phyloP scores from a whole-genome alignment of 495 filamentous ascomycete genomes.

The Hypoxylon lienhwacheense region DNA sequence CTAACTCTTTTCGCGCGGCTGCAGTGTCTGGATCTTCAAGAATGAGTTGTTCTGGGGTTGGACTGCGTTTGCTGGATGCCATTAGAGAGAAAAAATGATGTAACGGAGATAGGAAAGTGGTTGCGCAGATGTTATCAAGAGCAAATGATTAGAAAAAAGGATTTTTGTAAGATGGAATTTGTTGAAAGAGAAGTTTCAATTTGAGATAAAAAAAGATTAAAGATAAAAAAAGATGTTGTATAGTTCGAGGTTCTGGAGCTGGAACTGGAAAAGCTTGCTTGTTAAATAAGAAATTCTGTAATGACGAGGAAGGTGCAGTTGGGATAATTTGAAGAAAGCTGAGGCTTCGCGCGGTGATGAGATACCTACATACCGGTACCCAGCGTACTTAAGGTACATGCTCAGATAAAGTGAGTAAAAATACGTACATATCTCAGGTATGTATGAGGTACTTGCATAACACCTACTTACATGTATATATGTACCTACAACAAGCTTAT shows the following conservation, averaged over 20 bases:
- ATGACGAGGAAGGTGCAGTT: slow-evolving; percentile 15
- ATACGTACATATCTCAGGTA: neutral
- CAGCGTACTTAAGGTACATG: no score
- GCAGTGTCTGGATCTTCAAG: slow-evolving; percentile 57
- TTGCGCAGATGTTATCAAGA: neutral
- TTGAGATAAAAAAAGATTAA: no score
- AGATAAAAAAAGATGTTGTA: no score
- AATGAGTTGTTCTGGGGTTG: slow-evolving; percentile 28
- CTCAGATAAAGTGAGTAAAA: no score
- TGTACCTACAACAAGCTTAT: no score
- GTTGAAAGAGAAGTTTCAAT: no score
- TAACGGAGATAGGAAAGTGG: slow-evolving; percentile 2
- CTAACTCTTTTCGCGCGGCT: slow-evolving; percentile 57
- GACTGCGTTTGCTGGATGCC: slow-evolving; percentile 33
- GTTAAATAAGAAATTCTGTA: slow-evolving; percentile 7
- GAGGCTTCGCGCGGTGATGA: slow-evolving; percentile 25
- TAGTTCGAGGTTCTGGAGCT: no score
- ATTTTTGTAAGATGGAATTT: no score
- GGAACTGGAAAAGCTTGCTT: neutral
- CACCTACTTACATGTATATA: no score
- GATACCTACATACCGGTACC: slow-evolving; percentile 3
- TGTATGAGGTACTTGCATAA: no score
- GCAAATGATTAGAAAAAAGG: no score
- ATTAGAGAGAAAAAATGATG: slow-evolving; percentile 19
- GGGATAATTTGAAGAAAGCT: slow-evolving; percentile 20